Conservation (phyloP, 306 rosid species). For the Acmispon strigosus region DNA sequence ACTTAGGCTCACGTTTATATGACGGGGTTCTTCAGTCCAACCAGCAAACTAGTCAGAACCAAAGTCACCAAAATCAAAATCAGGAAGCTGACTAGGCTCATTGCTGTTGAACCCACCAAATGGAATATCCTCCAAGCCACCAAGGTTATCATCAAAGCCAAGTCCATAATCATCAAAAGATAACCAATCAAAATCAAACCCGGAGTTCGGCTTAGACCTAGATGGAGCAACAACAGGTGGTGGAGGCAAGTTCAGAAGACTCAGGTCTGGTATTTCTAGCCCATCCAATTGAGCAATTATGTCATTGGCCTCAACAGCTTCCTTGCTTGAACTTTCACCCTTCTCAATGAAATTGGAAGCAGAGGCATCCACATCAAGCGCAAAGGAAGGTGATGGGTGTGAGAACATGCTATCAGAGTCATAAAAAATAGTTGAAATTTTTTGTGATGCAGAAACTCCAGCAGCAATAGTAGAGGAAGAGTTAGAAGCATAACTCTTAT, state of each 20-base stretch:
- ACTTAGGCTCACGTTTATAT: constrained; percentile 47
- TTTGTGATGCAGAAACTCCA: background rate
- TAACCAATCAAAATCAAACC: constrained; percentile 28
- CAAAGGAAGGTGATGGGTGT: constrained; percentile 47
- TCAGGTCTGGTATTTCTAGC: constrained; percentile 46
- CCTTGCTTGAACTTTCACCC: background rate
- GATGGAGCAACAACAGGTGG: background rate
- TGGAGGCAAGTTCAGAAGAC: constrained; percentile 17
- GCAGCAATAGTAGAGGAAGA: background rate
- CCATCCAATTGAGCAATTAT: constrained; percentile 9
- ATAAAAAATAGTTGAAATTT: constrained; percentile 12
- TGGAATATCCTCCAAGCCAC: constrained; percentile 34
- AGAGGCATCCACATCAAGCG: constrained; percentile 48
- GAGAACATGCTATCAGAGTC: constrained; percentile 39
- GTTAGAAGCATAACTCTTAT: background rate
- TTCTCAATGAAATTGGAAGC: constrained; percentile 23
- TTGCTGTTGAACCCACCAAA: constrained; percentile 39
- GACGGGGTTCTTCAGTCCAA: constrained; percentile 66
- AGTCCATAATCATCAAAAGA: constrained; percentile 35
- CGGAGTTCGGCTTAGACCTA: constrained; percentile 19
- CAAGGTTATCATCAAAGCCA: constrained; percentile 25
- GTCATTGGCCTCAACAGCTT: constrained; percentile 15
- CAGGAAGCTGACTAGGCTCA: constrained; percentile 62
- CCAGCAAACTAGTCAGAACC: constrained; percentile 55
- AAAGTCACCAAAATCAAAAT: constrained; percentile 61